Evolutionary conservation across 768 basidiomycete genomes (phyloP).

Genomic region (Lyophyllum shimeji): DNA sequence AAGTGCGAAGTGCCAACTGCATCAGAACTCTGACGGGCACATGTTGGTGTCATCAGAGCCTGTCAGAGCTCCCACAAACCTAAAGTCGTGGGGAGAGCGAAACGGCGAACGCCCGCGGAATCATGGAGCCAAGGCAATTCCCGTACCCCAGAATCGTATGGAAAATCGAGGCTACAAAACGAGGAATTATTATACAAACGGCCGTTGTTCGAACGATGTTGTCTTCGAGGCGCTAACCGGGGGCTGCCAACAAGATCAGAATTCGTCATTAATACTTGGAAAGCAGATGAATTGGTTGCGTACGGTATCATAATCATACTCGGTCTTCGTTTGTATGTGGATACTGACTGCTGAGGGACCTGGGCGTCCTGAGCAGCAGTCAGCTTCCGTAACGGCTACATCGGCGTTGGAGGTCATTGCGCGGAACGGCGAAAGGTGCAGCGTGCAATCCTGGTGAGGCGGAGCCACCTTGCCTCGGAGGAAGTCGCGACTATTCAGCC

Average conservation of each 20-base stretch:
- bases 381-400: constrained; percentile 4
- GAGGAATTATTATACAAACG: background rate
- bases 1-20: background rate
- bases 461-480: constrained; percentile 40
- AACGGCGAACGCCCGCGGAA: background rate
- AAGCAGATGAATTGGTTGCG: background rate
- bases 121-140: background rate
- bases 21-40: background rate
- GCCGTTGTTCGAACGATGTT: background rate
- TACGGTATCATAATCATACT: constrained; percentile 27
- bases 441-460: constrained; percentile 30
- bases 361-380: background rate
- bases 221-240: background rate
- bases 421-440: constrained; percentile 33
- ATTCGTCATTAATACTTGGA: background rate
- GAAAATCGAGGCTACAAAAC: background rate
- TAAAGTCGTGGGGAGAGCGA: background rate
- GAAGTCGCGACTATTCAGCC: constrained; percentile 47
- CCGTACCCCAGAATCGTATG: background rate
- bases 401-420: constrained; percentile 19
- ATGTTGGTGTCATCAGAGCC: background rate
- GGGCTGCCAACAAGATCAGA: background rate
- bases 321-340: constrained; percentile 33
- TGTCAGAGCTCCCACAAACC: constrained; percentile 1
- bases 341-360: constrained; percentile 26